Conservation (phyloP, 116 monocot species). For the Phalaenopsis hybrid region DNA sequence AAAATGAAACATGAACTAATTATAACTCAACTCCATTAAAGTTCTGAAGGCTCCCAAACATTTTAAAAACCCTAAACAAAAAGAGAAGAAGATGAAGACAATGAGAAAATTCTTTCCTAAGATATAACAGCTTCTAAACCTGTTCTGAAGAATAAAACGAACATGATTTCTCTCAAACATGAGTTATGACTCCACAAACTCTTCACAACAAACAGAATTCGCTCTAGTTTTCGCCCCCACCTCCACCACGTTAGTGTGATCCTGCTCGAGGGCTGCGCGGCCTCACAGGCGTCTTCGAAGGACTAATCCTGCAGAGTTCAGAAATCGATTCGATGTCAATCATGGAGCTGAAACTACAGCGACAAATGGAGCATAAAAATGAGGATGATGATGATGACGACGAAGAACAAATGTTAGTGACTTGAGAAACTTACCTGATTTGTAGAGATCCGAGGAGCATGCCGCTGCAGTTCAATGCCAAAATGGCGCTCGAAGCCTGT, state of each 20-base stretch:
- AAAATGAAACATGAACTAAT: no score
- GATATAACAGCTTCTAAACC: not conserved
- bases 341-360: not conserved
- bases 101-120: not conserved
- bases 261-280: conserved; percentile 18
- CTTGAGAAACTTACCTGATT: conserved; percentile 14
- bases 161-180: no score
- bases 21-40: not conserved
- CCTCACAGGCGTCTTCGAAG: conserved; percentile 33
- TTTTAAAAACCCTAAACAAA: not conserved
- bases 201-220: conserved; percentile 1
- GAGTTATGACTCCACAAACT: not conserved
- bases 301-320: conserved; percentile 23
- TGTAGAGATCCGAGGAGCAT: conserved; percentile 19
- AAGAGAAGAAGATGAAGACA: not conserved
- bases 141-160: conserved; percentile 3
- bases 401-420: not conserved
- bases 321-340: not conserved
- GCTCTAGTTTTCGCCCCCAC: not conserved
- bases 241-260: conserved; percentile 3
- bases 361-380: not conserved
- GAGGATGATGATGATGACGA: no score
- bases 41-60: not conserved
- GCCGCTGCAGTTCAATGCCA: conserved; percentile 29
- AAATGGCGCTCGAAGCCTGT: conserved; percentile 28